These are phyloP conservation scores for Cladosporium austrohemisphaericum DNA, from an alignment of 2,329 filamentous ascomycete genomes.

Conservation along the genomic window DNA sequence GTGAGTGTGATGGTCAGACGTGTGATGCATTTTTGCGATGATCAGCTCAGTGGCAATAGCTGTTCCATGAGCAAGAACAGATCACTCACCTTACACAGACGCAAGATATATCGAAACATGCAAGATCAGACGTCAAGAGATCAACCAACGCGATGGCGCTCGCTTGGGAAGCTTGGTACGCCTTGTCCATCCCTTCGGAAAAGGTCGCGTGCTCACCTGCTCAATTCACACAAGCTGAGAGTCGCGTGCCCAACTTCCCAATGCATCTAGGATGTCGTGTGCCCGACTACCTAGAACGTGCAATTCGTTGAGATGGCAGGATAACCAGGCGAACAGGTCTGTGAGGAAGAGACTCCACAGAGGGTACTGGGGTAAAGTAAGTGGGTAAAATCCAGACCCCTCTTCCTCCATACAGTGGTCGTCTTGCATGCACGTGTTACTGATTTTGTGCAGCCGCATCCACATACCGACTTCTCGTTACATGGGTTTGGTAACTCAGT, in stretches of 20 bases:
- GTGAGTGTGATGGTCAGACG: too few relatives aligned
- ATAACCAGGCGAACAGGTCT: neutral
- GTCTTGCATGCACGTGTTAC: neutral
- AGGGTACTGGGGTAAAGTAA: neutral
- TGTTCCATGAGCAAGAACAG: neutral
- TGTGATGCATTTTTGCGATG: too few relatives aligned
- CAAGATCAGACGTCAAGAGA: too few relatives aligned
- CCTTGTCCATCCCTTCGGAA: neutral
- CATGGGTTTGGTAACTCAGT: neutral
- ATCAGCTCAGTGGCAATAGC: too few relatives aligned
- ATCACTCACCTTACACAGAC: neutral
- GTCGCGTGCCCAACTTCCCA: slow-evolving; percentile 8
- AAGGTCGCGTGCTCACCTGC: slow-evolving; percentile 7
- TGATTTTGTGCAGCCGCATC: too few relatives aligned
- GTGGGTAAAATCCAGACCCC: neutral
- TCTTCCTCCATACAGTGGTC: neutral
- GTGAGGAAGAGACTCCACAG: neutral
- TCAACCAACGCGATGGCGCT: neutral
- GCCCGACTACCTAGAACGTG: neutral
- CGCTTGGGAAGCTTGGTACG: slow-evolving; percentile 12
- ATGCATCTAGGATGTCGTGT: slow-evolving; percentile 3
- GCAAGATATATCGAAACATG: neutral
- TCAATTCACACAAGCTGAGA: neutral
- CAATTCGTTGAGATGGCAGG: slow-evolving; percentile 6
- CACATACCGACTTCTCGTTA: too few relatives aligned